A percentile compares a stretch with the other conserved stretches of the same genome.
phyloP scores from a whole-genome alignment of 2,329 filamentous ascomycete species.

The Clonostachys chloroleuca region DNA sequence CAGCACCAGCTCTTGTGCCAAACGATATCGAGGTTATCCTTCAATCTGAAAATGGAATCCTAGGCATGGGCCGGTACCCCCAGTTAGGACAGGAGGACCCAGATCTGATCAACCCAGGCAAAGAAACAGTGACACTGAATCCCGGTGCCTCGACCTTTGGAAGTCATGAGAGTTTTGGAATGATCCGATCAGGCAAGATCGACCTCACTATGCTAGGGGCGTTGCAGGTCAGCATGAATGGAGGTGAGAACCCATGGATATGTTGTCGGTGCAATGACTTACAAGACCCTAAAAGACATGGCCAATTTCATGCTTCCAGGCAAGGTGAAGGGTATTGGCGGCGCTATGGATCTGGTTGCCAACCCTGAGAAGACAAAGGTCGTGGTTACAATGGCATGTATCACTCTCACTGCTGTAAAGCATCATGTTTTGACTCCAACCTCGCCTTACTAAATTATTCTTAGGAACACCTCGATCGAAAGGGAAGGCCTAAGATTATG shows the following conservation, averaged over 20 bases:
- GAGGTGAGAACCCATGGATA: constrained; percentile 18
- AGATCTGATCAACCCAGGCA: constrained; percentile 69
- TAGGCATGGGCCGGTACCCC: constrained; percentile 81
- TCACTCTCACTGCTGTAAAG: too few relatives aligned
- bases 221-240: constrained; percentile 72
- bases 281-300: constrained; percentile 43
- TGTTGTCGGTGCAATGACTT: too few relatives aligned
- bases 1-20: constrained; percentile 73
- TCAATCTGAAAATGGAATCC: constrained; percentile 81
- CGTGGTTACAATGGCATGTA: constrained; percentile 55
- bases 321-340: constrained; percentile 88
- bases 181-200: constrained; percentile 83
- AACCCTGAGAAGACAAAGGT: constrained; percentile 71
- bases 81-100: constrained; percentile 68
- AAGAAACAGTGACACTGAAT: constrained; percentile 79
- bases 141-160: constrained; percentile 76
- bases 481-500: constrained; percentile 63
- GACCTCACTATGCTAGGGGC: constrained; percentile 82
- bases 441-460: too few relatives aligned
- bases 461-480: constrained; percentile 59
- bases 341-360: constrained; percentile 69
- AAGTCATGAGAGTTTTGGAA: constrained; percentile 76
- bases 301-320: constrained; percentile 91
- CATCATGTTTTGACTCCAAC: too few relatives aligned
- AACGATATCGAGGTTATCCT: constrained; percentile 72